Evolutionary conservation across 805 yeast genomes (phyloP).

Genomic region (Cyberlindnera veronae): DNA sequence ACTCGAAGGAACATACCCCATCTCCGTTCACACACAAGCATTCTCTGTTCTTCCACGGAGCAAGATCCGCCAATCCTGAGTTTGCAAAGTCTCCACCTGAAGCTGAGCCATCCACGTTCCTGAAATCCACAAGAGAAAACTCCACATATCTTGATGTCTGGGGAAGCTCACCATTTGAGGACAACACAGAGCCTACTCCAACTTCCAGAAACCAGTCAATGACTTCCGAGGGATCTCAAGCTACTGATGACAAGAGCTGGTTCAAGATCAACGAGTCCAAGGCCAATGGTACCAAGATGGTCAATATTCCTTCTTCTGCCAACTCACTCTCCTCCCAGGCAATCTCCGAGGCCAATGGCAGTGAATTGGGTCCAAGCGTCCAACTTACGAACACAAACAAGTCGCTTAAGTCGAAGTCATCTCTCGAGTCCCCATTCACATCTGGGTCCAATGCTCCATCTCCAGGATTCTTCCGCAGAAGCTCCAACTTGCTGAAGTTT

Average conservation of each 20-base stretch:
- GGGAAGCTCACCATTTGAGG: constrained; percentile 11
- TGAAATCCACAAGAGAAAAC: not conserved
- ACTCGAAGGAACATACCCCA: not conserved
- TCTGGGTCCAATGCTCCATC: constrained; percentile 25
- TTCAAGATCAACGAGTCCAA: too few relatives aligned
- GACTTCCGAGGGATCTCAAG: not conserved
- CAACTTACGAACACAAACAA: constrained; percentile 21
- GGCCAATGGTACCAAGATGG: constrained; percentile 2
- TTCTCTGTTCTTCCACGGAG: constrained; percentile 24
- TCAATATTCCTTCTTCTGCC: constrained; percentile 10
- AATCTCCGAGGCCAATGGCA: constrained; percentile 6
- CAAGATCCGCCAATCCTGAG: constrained; percentile 9
- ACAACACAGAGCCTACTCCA: constrained; percentile 4
- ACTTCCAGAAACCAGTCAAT: constrained; percentile 8
- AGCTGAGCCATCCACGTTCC: not conserved
- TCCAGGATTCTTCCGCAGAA: constrained; percentile 35
- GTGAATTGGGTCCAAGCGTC: constrained; percentile 14
- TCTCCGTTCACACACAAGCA: constrained; percentile 12
- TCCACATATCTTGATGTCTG: constrained; percentile 10
- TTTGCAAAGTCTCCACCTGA: not conserved
- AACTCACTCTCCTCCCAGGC: constrained; percentile 16
- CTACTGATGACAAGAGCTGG: not conserved
- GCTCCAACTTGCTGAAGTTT: constrained; percentile 33
- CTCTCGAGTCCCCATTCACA: constrained; percentile 13
- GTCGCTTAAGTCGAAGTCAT: constrained; percentile 20